Evolutionary conservation across 768 basidiomycete species (phyloP), one percentile per base, ranked within the genome.

Genomic region (Cyathus striatus): DNA sequence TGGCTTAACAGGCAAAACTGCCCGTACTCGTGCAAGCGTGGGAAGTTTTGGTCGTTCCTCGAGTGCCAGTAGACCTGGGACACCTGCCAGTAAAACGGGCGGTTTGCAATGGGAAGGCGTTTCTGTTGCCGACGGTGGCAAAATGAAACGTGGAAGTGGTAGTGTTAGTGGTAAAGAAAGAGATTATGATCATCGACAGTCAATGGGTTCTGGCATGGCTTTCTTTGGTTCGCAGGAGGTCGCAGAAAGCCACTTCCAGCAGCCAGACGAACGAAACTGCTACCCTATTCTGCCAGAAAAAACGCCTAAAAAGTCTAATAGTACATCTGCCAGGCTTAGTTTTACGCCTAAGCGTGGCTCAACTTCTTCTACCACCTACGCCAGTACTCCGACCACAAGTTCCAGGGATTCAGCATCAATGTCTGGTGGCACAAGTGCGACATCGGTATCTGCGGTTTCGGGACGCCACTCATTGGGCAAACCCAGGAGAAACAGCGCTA

Each of bases 311-410:
- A 89, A 86, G 61, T 56, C 74, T 34, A 62, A 69, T 41, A 71
- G 78, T 12, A 58, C 71, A 23, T 69, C 73, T 56, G 70, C 78
- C 36, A 78, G 88, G 42, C 73, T 83, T 42, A 88, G 84, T 56
- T 84, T 87, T 60, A 83, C 81, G n/a, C 76, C 84, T 24, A 92
- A 94, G 62, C 83, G 91, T 43, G 85, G 86, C 45, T 94, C 91
- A 18, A 83, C 89, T 7, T 93, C 91, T 5, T 95, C 91, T 3
- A 86, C 91, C 17, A 92, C 78, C 30, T 85, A 90, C 63, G 76
- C 86, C 14, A 82, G 82, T 60, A 91, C 82, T 18, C 85, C 80
- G 33, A 78, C 75, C 13, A 76, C 77, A n/a, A 87, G 85, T 54
- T 93, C 90, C 41, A 77, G 89, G 46, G 91, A 95, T 65, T 94